Base-by-base conservation (phyloP, 176 grass and related monocot genomes). In the Olyra latifolia region DNA sequence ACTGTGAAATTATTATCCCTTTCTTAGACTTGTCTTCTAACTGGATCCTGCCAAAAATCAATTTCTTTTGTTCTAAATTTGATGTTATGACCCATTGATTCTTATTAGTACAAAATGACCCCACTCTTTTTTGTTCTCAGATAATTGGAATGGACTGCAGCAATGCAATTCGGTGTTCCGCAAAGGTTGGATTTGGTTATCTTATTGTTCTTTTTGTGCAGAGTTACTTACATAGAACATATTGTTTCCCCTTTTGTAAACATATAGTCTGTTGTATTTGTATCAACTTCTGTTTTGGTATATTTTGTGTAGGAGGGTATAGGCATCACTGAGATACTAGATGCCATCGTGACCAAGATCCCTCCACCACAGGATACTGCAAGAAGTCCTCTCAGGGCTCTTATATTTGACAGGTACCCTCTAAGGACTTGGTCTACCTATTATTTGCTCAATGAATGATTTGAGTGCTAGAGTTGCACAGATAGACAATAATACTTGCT, bases 371-470 rank as follows among this genome's bases (percentile, higher is more conserved):
- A 94, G 80, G 86, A 98, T 66, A 93, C 95, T 28, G 71, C 81
- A 80, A 76, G 73, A 62, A 80, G 66, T 60, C 95, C 92, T 82
- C 88, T 94, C 65, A 98, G 95, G 53, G 95, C 95, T 87, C 95
- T 98, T 76, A 98, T 98, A 90, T 98, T 98, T 89, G 95, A 98
- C 69, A 98, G 95, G 95, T 98, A 83, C 32, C 58, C 74, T 52
- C 82, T 49, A 58, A 68, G 12, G 75, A 79, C 15, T 72, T 20
- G 32, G 28, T 9, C 25, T 64, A 38, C n/a, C 75, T 76, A 61
- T 22, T 55, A 53, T 69, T 50, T 75, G 43, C 41, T 76, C 67
- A 16, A 22, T 69, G 48, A 49, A 66, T 47, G 30, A 48, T 74
- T 60, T 11, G 28, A 43, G 29, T 35, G 70, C 40, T 43, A 44